Base-by-base conservation (phyloP, 2,329 filamentous ascomycete species). In the Penicillium sp. region DNA sequence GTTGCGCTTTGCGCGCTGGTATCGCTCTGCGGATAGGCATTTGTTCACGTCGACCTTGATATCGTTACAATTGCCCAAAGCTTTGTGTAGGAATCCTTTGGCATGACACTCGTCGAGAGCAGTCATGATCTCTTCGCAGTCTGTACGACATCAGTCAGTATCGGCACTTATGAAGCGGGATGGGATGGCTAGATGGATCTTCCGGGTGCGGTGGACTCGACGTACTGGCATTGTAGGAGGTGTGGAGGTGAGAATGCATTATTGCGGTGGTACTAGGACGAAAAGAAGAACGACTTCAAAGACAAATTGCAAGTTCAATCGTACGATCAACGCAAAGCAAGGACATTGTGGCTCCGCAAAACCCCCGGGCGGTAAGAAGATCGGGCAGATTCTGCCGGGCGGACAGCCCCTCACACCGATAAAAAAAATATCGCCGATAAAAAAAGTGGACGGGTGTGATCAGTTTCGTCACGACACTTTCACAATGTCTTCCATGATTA, bases 161-260 rank as follows among this genome's bases (percentile, higher is more conserved):
- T 28, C 22, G 19, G 24, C 39, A 29, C 13, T 29, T 15, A 31
- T 31, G 8, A 8, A 45, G 17, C 5, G 29, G 15, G 19, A 44
- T 26, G 5, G 10, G 21, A 26, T 33, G 49, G 28, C 21, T 35
- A 15, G 32, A 13, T 38, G 43, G 17, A 12, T 22, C 8, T n/a
- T 41, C 6, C 22, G 26, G n/a, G 52, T 34, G 12, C 7, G 9
- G 43, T 43, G 22, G 48, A 43, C 45, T 33, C 64, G 39, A 68
- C 72, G 38, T 79, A 95, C 91, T 90, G 60, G 81, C 77, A 61
- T 95, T 95, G 67, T 95, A 85, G 68, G 93, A 88, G 26, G 88
- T 95, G 67, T 97, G 90, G 2, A 98, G 76, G 74, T 96, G 91
- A 48, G 93, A 94, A 87, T 98, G 93, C 93, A 98, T 98, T 39